Base-by-base conservation (phyloP, 2,329 filamentous ascomycete species). In the Cladosporium colombiae region DNA sequence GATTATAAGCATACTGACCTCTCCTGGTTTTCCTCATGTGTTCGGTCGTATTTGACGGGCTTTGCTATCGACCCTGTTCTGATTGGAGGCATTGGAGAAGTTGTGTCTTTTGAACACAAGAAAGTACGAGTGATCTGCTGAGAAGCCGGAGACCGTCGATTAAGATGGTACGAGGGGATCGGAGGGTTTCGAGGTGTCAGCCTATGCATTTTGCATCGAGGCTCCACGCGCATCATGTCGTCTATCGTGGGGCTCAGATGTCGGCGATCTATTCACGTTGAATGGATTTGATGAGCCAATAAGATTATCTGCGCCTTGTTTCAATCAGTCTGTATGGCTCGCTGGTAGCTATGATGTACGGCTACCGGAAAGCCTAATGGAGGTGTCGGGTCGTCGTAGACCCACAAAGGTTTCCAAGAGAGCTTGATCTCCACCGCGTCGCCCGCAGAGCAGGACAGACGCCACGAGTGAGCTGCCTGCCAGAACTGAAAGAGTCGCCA, bases 1-100 rank as follows among this genome's bases (percentile, higher is more conserved):
- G 14, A 18, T 8, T 10, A 16, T 8, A 33, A 33, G n/a, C 14
- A 2, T 46, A 73, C 79, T 67, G 74, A 85, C 83, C 84, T 85
- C 77, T 94, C 91, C 74, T 92, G 89, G 71, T 94, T 93, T 77
- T 93, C 91, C 71, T 91, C 89, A 68, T 92, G 90, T 2, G 89
- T 91, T 53, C 91, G 82, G 77, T 91, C 89, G 2, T 88, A 90
- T 86, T 91, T 82, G 65, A 81, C 73, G 23, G 80, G 80, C 27
- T 64, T 64, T 25, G 37, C 13, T 5, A n/a, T 55, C 3, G 27
- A 18, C 4, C 5, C 5, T n/a, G 27, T 55, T 33, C 52, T 33
- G 18, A 11, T 4, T 29, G 52, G 52, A 55, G 52, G 52, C 52
- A 55, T 55, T 11, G 16, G 0, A 5, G 7, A 2, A 7, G n/a